These are phyloP conservation scores for Verticillium alfalfae DNA, from an alignment of 2,329 filamentous ascomycete species.

Conservation along the genomic window DNA sequence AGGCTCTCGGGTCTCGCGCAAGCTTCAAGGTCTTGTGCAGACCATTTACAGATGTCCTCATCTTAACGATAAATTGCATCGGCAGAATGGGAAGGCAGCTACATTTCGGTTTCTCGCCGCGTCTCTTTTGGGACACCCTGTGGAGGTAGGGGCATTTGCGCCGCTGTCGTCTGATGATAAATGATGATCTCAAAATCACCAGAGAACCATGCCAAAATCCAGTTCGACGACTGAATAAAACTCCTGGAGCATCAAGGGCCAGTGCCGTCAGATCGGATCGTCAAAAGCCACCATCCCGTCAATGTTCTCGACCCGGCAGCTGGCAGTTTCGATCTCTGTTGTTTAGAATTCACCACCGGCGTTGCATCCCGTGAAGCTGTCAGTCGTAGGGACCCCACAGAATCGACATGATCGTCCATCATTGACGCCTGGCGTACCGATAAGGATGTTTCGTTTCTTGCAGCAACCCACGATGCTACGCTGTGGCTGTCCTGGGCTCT, in stretches of 20 bases:
- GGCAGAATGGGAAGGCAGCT: not conserved
- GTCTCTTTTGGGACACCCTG: not conserved
- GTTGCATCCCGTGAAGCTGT: not conserved
- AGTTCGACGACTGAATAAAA: too few species aligned
- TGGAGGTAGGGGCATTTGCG: not conserved
- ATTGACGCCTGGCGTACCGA: not conserved
- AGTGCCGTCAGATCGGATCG: not conserved
- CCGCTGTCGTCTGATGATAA: too few species aligned
- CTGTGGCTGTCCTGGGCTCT: conserved; percentile 6
- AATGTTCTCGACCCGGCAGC: not conserved
- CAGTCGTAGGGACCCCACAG: not conserved
- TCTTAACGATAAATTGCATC: not conserved
- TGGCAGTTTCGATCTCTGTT: not conserved
- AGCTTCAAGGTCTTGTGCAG: not conserved
- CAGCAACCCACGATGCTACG: conserved; percentile 5
- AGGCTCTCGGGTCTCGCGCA: not conserved
- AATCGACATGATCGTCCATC: not conserved
- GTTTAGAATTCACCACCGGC: not conserved
- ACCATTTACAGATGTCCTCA: not conserved
- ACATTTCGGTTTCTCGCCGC: not conserved
- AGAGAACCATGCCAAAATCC: too few species aligned
- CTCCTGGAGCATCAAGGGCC: not conserved
- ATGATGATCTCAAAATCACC: too few species aligned
- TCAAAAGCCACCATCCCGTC: not conserved
- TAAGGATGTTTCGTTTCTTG: conserved; percentile 3